phyloP scores from a whole-genome alignment of 2,329 filamentous ascomycete species.

The Trichophyton verrucosum region DNA sequence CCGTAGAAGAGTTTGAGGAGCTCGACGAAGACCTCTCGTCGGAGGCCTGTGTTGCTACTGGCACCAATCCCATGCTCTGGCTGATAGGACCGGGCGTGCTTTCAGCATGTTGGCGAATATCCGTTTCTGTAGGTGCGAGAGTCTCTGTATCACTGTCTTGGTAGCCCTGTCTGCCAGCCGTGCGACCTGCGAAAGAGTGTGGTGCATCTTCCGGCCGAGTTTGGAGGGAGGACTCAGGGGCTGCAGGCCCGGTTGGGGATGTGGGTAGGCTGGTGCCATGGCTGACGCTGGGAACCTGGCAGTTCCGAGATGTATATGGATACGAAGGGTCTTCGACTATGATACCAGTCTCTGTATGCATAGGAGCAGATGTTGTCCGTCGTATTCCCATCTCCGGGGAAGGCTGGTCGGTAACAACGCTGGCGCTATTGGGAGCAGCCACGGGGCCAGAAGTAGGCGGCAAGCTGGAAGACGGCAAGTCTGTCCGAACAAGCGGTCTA shows the following conservation, averaged over 20 bases:
- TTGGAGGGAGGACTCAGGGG: background rate
- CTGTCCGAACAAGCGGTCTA: background rate
- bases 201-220: background rate
- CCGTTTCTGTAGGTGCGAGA: background rate
- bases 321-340: background rate
- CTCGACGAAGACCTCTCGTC: background rate
- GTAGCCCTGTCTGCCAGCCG: background rate
- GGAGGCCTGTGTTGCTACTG: background rate
- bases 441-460: background rate
- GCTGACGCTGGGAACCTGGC: background rate
- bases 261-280: background rate
- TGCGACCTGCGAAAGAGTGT: background rate
- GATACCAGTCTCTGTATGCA: background rate
- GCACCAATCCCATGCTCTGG: background rate
- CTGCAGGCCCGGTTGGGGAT: background rate
- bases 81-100: background rate
- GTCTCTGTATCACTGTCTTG: background rate
- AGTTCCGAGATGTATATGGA: background rate
- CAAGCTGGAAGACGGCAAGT: background rate
- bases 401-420: background rate
- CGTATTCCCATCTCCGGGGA: background rate
- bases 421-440: background rate
- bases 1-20: background rate
- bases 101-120: background rate
- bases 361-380: background rate